These are phyloP conservation scores for Xylariales sp. DNA, from an alignment of 2,329 filamentous ascomycete species.

Conservation along the genomic window DNA sequence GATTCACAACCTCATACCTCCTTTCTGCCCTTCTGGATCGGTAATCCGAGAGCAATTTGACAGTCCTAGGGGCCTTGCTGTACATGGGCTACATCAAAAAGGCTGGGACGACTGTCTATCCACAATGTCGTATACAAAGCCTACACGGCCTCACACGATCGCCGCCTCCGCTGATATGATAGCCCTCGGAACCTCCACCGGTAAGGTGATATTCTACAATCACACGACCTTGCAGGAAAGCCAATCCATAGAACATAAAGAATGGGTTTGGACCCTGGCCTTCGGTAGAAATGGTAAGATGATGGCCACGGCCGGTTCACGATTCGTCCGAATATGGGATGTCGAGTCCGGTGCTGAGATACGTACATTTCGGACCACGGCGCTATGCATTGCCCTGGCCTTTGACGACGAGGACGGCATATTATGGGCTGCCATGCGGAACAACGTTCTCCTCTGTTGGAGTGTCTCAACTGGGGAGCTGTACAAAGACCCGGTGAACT, in stretches of 20 bases:
- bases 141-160: background rate
- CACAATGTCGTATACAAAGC: background rate
- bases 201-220: background rate
- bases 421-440: slow-evolving; percentile 13
- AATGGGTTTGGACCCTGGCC: background rate
- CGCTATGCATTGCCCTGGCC: slow-evolving; percentile 12
- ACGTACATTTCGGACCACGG: slow-evolving; percentile 9
- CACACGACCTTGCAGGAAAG: background rate
- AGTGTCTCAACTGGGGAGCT: slow-evolving; percentile 7
- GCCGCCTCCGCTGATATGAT: background rate
- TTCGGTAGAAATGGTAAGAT: background rate
- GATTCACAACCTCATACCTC: slow-evolving; percentile 10
- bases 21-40: slow-evolving; percentile 10
- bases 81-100: slow-evolving; percentile 2
- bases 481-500: background rate
- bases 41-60: slow-evolving; percentile 6
- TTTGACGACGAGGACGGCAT: slow-evolving; percentile 14
- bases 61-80: background rate
- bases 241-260: background rate
- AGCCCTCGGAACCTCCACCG: slow-evolving; percentile 1
- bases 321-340: slow-evolving; percentile 10
- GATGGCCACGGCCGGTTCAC: background rate
- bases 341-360: slow-evolving; percentile 4
- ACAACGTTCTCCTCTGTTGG: slow-evolving; percentile 17
- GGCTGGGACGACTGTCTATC: slow-evolving; percentile 11